Evolutionary conservation across 208 protist species (phyloP), one percentile per base, ranked within the genome.

Genomic region (Wallacemonas sp.): DNA sequence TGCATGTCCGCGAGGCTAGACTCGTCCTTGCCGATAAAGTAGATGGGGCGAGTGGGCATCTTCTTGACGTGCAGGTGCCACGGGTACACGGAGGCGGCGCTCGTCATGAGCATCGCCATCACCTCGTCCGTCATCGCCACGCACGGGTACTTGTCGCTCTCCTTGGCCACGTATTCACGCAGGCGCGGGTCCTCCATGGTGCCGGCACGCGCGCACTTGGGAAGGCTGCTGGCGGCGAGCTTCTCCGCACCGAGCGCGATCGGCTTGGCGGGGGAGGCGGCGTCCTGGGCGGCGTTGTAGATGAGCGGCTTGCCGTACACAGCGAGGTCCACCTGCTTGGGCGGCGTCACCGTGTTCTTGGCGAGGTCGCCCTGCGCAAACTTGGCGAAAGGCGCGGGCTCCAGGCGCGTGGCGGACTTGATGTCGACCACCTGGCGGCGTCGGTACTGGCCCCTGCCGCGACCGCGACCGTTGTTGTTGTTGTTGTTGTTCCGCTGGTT

Each of bases 31-130:
- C 75, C 68, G 36, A 94, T 72, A 65, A 94, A 84, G 46, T 86
- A 67, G 23, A 85, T 76, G 52, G 77, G 74, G 59, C 65, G 70
- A 68, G 67, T 71, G 36, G 77, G 73, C 38, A 78, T 61, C 44
- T 87, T 72, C 50, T 74, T 79, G 55, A 82, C 61, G 61, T 83
- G 72, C 74, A 96, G 66, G 74, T 96, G 88, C 91, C 91, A 96
- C 50, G 91, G 86, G 70, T 94, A 74, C 10, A 91, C 77, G 67
- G 84, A 81, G 73, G 79, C 83, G 57, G 71, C 77, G 59, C 78
- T 82, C 52, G 90, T 81, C 87, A 96, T 93, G 38, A 96, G 77
- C 62, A 89, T 52, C 14, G 86, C 81, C 63, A 96, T 80, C 57
- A 93, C 77, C 48, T 91, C 85, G 50, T 96, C 91, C 18, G 87